Evolutionary conservation across 441 rosid species (phyloP).

Genomic region (Erodium chrysanthum): DNA sequence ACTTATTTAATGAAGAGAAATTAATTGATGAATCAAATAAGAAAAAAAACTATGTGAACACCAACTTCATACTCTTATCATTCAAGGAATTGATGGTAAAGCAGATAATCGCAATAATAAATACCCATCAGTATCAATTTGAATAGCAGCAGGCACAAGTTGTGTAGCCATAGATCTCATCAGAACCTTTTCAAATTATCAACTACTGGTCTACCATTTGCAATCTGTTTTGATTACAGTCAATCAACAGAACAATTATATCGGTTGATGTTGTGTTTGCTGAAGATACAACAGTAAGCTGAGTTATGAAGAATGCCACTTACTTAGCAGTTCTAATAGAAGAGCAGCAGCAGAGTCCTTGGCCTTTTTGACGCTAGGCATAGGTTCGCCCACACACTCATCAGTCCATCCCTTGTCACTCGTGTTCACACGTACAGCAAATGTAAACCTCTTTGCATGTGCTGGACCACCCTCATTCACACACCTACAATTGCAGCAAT

Average conservation of each 20-base stretch:
- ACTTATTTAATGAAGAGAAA: no score
- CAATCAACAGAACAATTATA: neutral
- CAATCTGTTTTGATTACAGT: neutral
- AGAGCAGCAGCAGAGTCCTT: conserved; percentile 92
- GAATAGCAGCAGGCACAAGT: neutral
- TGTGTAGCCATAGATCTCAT: no score
- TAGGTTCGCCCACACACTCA: conserved; percentile 92
- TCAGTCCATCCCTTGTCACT: conserved; percentile 83
- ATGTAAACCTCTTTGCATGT: conserved; percentile 90
- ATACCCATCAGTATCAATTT: neutral
- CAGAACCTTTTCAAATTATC: no score
- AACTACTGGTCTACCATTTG: no score
- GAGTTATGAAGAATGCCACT: conserved; percentile 30
- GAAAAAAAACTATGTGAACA: no score
- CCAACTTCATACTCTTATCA: neutral
- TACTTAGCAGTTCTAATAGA: conserved; percentile 62
- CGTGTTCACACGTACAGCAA: conserved; percentile 82
- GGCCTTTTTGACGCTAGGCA: conserved; percentile 98
- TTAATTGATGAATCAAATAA: no score
- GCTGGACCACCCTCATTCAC: conserved; percentile 95
- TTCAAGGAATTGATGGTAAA: neutral
- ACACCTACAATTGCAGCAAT: conserved; percentile 37
- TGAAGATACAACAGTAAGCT: neutral
- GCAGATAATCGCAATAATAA: neutral
- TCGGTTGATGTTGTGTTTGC: no score